Evolutionary conservation across 495 filamentous ascomycete genomes (phyloP).

Genomic region (Penicillium arizonense): DNA sequence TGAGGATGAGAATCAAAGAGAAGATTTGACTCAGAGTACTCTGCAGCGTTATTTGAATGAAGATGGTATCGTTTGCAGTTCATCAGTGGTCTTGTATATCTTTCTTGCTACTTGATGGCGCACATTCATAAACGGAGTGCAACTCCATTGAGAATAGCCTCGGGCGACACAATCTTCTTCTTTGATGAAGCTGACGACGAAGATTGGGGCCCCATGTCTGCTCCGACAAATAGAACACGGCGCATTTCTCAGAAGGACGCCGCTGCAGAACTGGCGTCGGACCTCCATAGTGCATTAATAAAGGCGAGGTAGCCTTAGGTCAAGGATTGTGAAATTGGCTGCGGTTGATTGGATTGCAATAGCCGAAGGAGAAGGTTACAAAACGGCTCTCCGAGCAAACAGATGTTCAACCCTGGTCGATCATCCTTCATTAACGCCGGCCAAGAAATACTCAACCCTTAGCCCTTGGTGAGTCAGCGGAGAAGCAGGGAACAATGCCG

Average conservation of each 20-base stretch:
- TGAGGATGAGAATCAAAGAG: background rate
- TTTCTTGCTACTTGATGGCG: background rate
- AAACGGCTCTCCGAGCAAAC: too few species aligned
- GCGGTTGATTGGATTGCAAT: too few species aligned
- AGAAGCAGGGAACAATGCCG: too few species aligned
- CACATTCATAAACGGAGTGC: background rate
- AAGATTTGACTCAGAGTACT: background rate
- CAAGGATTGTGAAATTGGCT: background rate
- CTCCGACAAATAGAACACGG: conserved; percentile 5
- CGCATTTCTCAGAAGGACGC: conserved; percentile 3
- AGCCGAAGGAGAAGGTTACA: too few species aligned
- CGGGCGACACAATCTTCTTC: background rate
- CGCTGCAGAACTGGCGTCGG: conserved; percentile 10
- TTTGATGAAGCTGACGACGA: conserved; percentile 5
- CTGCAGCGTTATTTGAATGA: too few species aligned
- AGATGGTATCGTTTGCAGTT: too few species aligned
- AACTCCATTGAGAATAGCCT: background rate
- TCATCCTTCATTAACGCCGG: too few species aligned
- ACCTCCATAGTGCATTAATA: background rate
- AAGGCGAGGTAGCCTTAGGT: background rate
- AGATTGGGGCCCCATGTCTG: background rate
- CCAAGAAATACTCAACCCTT: too few species aligned
- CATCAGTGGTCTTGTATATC: background rate
- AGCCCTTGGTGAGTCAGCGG: too few species aligned
- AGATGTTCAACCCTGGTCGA: too few species aligned